These are phyloP conservation scores for Fusarium lateritium DNA, from an alignment of 2,329 filamentous ascomycete species.

Conservation along the genomic window DNA sequence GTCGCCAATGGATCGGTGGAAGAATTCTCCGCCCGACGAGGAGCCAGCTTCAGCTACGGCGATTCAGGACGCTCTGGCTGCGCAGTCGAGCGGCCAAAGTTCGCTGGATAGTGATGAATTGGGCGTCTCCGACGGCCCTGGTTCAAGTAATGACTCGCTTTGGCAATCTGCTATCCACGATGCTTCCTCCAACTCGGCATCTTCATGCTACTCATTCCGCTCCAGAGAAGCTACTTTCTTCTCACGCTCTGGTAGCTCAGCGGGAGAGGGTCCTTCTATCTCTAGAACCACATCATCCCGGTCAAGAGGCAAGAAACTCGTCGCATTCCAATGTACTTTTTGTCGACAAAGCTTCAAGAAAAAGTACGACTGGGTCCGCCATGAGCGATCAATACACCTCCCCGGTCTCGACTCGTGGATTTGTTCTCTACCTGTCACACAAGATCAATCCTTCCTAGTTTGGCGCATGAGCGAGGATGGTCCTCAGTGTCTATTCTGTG, in stretches of 20 bases:
- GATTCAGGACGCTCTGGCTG: conserved; percentile 55
- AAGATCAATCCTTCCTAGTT: conserved; percentile 59
- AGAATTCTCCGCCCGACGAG: conserved; percentile 60
- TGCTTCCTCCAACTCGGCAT: conserved; percentile 49
- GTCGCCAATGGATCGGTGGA: conserved; percentile 63
- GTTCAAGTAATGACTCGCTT: conserved; percentile 52
- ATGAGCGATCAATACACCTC: conserved; percentile 66
- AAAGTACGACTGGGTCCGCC: conserved; percentile 61
- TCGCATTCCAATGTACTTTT: conserved; percentile 56
- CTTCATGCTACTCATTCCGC: conserved; percentile 46
- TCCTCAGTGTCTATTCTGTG: conserved; percentile 59
- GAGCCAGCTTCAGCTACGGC: conserved; percentile 58
- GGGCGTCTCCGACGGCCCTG: conserved; percentile 48
- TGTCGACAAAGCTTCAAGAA: conserved; percentile 58
- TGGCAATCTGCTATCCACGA: conserved; percentile 41
- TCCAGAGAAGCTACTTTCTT: conserved; percentile 34
- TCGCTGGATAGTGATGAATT: conserved; percentile 38
- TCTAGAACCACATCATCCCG: conserved; percentile 35
- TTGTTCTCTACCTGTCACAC: conserved; percentile 60
- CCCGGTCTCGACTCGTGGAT: conserved; percentile 62
- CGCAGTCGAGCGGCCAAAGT: conserved; percentile 31
- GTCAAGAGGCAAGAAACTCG: conserved; percentile 27
- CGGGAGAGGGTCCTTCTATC: conserved; percentile 30
- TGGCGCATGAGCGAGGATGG: conserved; percentile 64
- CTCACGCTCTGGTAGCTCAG: conserved; percentile 45